Base-by-base conservation (phyloP, 257 asterid genomes). In the Lycium ferocissimum region DNA sequence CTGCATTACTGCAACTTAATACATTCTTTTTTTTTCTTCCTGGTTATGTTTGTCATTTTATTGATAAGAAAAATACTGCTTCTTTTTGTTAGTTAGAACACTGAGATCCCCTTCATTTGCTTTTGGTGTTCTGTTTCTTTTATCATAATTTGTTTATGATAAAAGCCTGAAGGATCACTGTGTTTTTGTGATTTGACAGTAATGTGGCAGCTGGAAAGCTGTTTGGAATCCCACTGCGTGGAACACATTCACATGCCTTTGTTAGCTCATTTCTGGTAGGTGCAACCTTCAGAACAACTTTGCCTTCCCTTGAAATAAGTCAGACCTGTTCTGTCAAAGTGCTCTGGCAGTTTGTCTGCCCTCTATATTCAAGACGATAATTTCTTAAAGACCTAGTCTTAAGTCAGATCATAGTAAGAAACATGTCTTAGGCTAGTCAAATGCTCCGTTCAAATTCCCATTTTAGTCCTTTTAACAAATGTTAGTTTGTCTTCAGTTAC, bases 191-290 rank as follows among this genome's bases (percentile, higher is more conserved):
- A 85, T 78, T 84, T 90, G 83, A 87, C 97, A 97, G 99, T 91
- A 97, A 97, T 90, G 99, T 97, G 71, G 98, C 98, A 85, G 98
- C 99, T 87, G 99, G 98, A 83, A 95, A 90, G 89, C 89, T 97
- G 89, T 97, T 97, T 88, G 99, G 99, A 85, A 97, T 97, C 81
- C 99, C 99, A 63, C 98, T 97, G 67, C 97, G 99, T 22, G 99
- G 99, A 88, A 97, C 99, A 11, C 98, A 97, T 88, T 95, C 99
- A 83, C 99, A 97, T 91, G 99, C 98, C 86, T 97, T 97, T 88
- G 98, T 94, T 85, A 95, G 98, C 97, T 95, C 99, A 79, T 97
- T 92, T 87, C 88, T 92, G 99, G 99, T 97, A 89, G 83, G 94
- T 83, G 83, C 47, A 57, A 84, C 59, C 66, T 79, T 57, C 49